Evolutionary conservation across 2,329 filamentous ascomycete species (phyloP), one percentile per base, ranked within the genome.

Genomic region (Hypoxylon sp.): DNA sequence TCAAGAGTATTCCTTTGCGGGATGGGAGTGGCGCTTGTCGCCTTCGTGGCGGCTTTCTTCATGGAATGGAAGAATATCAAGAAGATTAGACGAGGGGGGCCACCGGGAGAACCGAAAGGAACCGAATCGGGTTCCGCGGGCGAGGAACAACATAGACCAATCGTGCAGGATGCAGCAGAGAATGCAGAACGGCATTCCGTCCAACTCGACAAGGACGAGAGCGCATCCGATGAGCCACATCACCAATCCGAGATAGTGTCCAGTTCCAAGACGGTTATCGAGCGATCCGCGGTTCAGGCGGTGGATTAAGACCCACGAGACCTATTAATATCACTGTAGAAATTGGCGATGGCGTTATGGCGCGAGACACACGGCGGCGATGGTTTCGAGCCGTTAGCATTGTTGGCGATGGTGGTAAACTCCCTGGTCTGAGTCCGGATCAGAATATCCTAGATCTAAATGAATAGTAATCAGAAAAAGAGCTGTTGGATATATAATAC

Each of bases 1-100:
- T 82, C 81, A 4, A 78, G 83, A 65, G 85, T 85, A 3, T 90
- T 88, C 73, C 86, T 88, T 69, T 86, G 88, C 11, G 81, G 82
- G 10, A 82, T 87, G 44, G 88, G 86, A 0, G 78, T 87, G 65
- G 81, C 82, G 2, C 79, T 81, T 4, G 64, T 87, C 6, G 84
- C 82, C 5, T 80, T 88, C 29, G 60, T 88, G 19, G 87, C 85
- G 1, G 81, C 84, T 0, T 72, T 84, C 8, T 81, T 82, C 50
- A 83, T 90, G 66, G 84, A 90, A 77, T 90, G 88, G 88, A 88
- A 84, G 76, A 86, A 81, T 67, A 84, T 89, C 68, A 89, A 88
- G 80, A 83, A 82, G 57, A 71, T 59, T 6, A 69, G 73, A n/a
- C 73, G 32, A 24, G 56, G 50, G 17, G 56, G 55, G 15, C 35